These are phyloP conservation scores for Collybiopsis luxurians DNA, from an alignment of 768 basidiomycete genomes.

Conservation along the genomic window DNA sequence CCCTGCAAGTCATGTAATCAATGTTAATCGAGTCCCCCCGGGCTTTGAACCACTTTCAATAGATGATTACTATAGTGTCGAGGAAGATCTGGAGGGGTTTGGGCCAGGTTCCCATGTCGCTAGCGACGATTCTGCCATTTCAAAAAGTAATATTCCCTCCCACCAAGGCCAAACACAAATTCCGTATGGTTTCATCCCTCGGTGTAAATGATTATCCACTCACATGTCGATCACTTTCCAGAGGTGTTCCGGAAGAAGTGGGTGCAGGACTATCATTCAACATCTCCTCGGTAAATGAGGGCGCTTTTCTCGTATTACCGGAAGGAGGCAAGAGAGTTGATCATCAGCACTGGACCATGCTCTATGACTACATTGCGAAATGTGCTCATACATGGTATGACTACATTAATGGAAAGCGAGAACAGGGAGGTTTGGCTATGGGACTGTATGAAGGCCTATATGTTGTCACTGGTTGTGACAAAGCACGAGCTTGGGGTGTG, in stretches of 20 bases:
- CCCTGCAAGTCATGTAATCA: slow-evolving; percentile 15
- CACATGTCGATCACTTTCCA: no score
- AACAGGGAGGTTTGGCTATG: background rate
- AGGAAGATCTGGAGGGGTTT: background rate
- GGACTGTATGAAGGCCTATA: background rate
- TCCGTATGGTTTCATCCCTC: no score
- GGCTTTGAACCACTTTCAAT: slow-evolving; percentile 13
- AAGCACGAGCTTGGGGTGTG: background rate
- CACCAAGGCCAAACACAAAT: no score
- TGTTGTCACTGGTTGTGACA: background rate
- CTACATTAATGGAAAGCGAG: background rate
- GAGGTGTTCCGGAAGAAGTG: background rate
- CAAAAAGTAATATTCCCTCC: no score
- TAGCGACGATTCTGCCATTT: background rate
- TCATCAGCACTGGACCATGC: background rate
- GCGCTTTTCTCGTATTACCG: background rate
- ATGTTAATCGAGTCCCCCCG: slow-evolving; percentile 21
- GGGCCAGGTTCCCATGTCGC: background rate
- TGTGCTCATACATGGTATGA: background rate
- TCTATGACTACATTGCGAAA: background rate
- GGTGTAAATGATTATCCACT: no score
- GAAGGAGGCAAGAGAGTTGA: background rate
- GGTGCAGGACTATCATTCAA: background rate
- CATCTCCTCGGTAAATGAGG: no score
- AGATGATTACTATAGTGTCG: slow-evolving; percentile 2